A percentile compares a stretch with the other conserved stretches of the same genome.
phyloP scores from a whole-genome alignment of 2,329 filamentous ascomycete species.

The Massarina eburnea region DNA sequence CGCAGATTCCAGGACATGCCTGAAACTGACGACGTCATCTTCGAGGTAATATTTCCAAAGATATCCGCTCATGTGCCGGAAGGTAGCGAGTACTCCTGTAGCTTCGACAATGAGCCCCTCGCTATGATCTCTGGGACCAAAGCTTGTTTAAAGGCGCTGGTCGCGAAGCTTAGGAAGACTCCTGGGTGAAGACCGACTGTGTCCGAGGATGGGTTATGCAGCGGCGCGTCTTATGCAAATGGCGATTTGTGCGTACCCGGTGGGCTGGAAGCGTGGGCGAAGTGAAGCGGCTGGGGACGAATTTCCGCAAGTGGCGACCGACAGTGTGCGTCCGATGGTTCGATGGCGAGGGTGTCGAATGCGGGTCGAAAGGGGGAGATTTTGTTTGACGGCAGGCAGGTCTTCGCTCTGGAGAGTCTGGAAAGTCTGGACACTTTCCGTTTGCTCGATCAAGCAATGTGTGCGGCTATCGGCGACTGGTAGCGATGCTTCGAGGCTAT shows the following conservation, averaged over 20 bases:
- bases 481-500: slow-evolving; percentile 12
- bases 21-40: slow-evolving; percentile 96
- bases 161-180: slow-evolving; percentile 53
- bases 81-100: slow-evolving; percentile 46
- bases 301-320: slow-evolving; percentile 11
- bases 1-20: slow-evolving; percentile 78
- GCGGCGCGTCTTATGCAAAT: slow-evolving; percentile 8
- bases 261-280: neutral
- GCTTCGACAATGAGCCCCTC: slow-evolving; percentile 71
- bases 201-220: slow-evolving; percentile 27
- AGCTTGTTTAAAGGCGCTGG: slow-evolving; percentile 83
- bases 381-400: neutral
- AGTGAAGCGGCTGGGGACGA: neutral
- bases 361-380: neutral
- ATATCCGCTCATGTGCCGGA: slow-evolving; percentile 83
- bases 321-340: slow-evolving; percentile 5
- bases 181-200: slow-evolving; percentile 23
- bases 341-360: neutral
- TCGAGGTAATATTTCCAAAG: slow-evolving; percentile 97
- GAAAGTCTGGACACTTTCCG: neutral
- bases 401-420: neutral
- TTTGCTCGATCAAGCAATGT: neutral
- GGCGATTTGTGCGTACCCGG: neutral
- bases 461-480: neutral
- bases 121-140: slow-evolving; percentile 87